Evolutionary conservation across 257 asterid genomes (phyloP).

Genomic region (Primulina eburnea): DNA sequence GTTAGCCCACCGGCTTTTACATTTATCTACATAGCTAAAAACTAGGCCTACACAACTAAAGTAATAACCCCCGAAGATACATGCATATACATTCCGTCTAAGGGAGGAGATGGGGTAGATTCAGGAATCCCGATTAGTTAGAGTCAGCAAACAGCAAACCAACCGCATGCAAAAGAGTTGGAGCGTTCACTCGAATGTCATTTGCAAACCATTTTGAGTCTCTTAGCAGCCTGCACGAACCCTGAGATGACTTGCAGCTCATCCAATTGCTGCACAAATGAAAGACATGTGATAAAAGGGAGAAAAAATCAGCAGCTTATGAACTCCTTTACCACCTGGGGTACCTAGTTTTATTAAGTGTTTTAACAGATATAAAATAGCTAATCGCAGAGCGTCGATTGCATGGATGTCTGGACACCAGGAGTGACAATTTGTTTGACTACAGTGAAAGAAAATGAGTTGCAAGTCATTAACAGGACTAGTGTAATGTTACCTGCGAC

Average conservation of each 20-base stretch:
- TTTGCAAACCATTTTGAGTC: constrained; percentile 72
- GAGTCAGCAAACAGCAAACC: constrained; percentile 29
- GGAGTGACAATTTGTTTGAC: too few species aligned
- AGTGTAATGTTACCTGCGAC: constrained; percentile 54
- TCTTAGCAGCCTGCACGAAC: constrained; percentile 81
- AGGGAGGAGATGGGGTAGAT: background rate
- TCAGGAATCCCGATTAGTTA: constrained; percentile 32
- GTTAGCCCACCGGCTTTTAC: constrained; percentile 26
- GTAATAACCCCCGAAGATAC: constrained; percentile 9
- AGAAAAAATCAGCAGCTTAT: background rate
- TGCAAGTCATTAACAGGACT: background rate
- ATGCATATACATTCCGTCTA: constrained; percentile 29
- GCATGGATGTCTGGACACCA: background rate
- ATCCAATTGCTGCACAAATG: constrained; percentile 69
- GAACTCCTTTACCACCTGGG: background rate
- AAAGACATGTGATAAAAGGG: background rate
- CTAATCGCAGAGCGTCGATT: background rate
- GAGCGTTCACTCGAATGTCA: constrained; percentile 25
- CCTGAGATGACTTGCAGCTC: constrained; percentile 83
- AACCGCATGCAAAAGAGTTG: constrained; percentile 4
- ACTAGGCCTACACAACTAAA: constrained; percentile 28
- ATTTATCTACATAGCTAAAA: constrained; percentile 38
- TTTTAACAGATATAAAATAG: background rate
- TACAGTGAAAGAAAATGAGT: background rate
- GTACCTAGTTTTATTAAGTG: background rate